A percentile compares a stretch with the other conserved stretches of the same genome.
These are phyloP conservation scores for Fusarium irregulare DNA, from an alignment of 2,329 filamentous ascomycete genomes.

Conservation along the genomic window DNA sequence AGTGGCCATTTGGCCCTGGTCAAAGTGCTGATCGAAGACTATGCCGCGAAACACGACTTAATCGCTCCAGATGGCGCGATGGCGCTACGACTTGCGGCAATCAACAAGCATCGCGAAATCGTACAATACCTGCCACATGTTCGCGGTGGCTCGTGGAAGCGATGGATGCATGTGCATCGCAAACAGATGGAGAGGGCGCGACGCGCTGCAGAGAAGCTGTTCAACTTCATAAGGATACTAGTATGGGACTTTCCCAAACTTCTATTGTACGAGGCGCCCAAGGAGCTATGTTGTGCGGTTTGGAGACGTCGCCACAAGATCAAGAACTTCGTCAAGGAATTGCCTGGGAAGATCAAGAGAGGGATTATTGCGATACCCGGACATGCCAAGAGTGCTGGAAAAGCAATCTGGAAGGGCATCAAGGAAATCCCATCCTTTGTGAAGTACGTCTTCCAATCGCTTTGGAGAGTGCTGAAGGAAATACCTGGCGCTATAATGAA, in stretches of 20 bases:
- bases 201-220: constrained; percentile 41
- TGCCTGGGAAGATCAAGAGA: constrained; percentile 45
- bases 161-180: constrained; percentile 52
- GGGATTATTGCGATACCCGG: constrained; percentile 32
- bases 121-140: constrained; percentile 56
- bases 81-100: constrained; percentile 58
- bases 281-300: constrained; percentile 10
- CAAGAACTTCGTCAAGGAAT: constrained; percentile 40
- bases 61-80: constrained; percentile 59
- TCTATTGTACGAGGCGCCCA: constrained; percentile 46
- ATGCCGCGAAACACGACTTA: constrained; percentile 56
- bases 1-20: constrained; percentile 56
- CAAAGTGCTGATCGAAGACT: constrained; percentile 54
- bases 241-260: constrained; percentile 49
- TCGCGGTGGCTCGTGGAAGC: constrained; percentile 52
- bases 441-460: constrained; percentile 3
- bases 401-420: constrained; percentile 27
- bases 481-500: constrained; percentile 40
- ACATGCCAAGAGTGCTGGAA: constrained; percentile 11
- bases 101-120: constrained; percentile 55
- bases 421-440: constrained; percentile 37
- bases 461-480: constrained; percentile 40
- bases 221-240: constrained; percentile 41
- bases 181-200: constrained; percentile 45
- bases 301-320: constrained; percentile 47